Base-by-base conservation (phyloP, 1,139 yeast genomes). In the Blastobotrys buckinghamii region DNA sequence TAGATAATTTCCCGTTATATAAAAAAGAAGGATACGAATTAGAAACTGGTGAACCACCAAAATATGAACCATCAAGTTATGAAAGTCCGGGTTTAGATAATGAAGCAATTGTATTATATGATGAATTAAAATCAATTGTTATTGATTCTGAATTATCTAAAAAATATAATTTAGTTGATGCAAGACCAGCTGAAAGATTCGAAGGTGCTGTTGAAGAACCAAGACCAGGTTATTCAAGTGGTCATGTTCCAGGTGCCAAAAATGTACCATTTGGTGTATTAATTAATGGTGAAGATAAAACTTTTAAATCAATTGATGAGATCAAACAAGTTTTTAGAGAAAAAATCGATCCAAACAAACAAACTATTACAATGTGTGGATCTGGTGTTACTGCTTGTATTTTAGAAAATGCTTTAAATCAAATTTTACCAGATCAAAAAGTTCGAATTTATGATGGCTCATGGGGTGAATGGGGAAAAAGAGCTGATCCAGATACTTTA, bases 311-410 rank as follows among this genome's bases (percentile, higher is more conserved):
- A 2, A 63, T 69, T 10, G 72, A 68, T 12, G 77, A 76, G 46
- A 64, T 86, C 47, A 50, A 61, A 16, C 60, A 67, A 22, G 59
- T 80, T n/a, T 75, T 86, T 57, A 64, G 64, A 1, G 74, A 73
- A 16, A 79, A 82, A 89, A 84, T 44, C 6, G 47, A 50, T n/a
- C 50, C 51, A 15, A 33, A 38, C 12, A 48, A 50, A 47, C 33
- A 40, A 9, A 77, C 86, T 17, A 80, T 92, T 49, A 86, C 83
- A 40, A 80, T 85, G 87, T 92, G 98, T 64, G 98, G 97, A 20
- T 83, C 96, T 1, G 97, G 97, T 44, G 97, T 90, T 41, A 83
- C 96, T 19, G 97, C 96, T 0, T 87, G 90, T 54, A 80, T 90
- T 39, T 72, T 90, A 50, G 83, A 84, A 65, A 73, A 82, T 22